Conservation (phyloP, 2,329 filamentous ascomycete species). For the Chaetomiaceae sp. region DNA sequence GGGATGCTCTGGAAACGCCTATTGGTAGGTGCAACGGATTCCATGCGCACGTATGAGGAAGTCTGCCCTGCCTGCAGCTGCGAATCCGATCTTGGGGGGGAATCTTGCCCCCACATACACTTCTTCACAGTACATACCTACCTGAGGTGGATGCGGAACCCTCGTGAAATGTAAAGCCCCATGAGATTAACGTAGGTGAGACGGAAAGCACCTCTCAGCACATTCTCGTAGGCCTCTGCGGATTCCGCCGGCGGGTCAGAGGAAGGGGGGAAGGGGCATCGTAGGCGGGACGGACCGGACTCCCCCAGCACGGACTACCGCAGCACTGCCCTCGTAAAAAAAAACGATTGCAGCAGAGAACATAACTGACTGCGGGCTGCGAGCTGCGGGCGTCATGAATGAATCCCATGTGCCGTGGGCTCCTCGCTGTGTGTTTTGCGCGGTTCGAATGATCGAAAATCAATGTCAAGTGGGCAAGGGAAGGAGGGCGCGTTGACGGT, state of each 20-base stretch:
- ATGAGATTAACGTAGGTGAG: no score
- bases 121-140: no score
- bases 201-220: neutral
- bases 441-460: neutral
- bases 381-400: neutral
- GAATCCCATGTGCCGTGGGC: neutral
- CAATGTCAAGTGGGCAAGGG: neutral
- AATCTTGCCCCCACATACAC: no score
- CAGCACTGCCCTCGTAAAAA: no score
- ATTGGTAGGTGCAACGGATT: no score
- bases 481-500: no score
- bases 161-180: no score
- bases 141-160: no score
- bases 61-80: no score
- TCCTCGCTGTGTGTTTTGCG: neutral
- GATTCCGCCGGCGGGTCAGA: neutral
- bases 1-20: no score
- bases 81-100: no score
- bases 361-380: neutral
- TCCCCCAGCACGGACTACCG: neutral
- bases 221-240: neutral
- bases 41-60: no score
- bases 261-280: neutral
- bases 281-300: constrained; percentile 5
- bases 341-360: neutral